A percentile compares a stretch with the other conserved stretches of the same genome.
Conservation (phyloP, 163 green algal genomes). For the Trebouxiophyceae sp. region DNA sequence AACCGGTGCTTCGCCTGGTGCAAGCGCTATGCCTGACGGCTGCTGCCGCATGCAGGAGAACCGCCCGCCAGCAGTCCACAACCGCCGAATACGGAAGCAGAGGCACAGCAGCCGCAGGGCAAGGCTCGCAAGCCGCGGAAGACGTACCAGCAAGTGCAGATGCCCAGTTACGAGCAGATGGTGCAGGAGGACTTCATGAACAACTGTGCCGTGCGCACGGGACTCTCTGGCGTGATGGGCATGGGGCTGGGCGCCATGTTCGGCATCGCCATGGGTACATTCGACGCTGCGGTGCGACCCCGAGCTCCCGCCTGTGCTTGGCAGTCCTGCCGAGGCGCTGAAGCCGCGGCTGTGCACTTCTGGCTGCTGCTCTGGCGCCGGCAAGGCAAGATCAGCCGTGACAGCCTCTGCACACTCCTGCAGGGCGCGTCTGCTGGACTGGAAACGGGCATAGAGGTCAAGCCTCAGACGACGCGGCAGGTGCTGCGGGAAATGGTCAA, state of each 20-base stretch:
- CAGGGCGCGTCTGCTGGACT: too few relatives aligned
- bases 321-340: too few relatives aligned
- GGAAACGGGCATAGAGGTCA: too few relatives aligned
- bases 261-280: slow-evolving; percentile 85
- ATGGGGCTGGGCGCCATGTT: slow-evolving; percentile 77
- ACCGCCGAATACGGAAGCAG: too few relatives aligned
- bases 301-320: too few relatives aligned
- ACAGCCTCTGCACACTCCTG: too few relatives aligned
- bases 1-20: too few relatives aligned
- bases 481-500: slow-evolving; percentile 40
- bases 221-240: slow-evolving; percentile 76
- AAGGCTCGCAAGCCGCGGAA: slow-evolving; percentile 17
- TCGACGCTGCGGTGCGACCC: slow-evolving; percentile 71
- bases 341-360: background rate
- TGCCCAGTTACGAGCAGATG: slow-evolving; percentile 69
- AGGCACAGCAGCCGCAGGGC: too few relatives aligned
- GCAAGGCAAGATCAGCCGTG: too few relatives aligned
- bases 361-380: background rate
- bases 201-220: slow-evolving; percentile 83
- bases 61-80: too few relatives aligned
- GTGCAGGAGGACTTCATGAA: slow-evolving; percentile 86
- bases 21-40: too few relatives aligned
- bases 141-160: slow-evolving; percentile 39
- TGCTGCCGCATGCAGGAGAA: too few relatives aligned
- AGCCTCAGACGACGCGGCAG: slow-evolving; percentile 44